phyloP scores from a whole-genome alignment of 108 stramenopile genomes.

The Aureococcus anophagefferens region DNA sequence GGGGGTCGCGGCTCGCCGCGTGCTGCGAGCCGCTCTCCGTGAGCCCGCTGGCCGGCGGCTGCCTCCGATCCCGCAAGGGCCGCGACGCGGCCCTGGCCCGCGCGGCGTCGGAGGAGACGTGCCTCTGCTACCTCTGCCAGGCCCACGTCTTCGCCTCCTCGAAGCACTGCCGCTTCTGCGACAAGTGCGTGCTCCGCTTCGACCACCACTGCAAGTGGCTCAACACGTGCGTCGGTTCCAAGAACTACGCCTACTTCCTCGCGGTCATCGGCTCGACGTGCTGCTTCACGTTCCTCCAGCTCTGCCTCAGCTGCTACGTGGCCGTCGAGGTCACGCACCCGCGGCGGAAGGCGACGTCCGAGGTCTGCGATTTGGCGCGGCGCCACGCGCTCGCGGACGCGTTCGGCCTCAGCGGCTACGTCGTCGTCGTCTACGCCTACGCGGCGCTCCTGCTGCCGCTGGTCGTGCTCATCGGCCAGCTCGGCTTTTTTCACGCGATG shows the following conservation, averaged over 20 bases:
- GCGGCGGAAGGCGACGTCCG: not conserved
- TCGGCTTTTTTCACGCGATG: conserved; percentile 62
- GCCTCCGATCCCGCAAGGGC: conserved; percentile 3
- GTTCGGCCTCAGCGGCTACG: not conserved
- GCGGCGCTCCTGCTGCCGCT: conserved; percentile 39
- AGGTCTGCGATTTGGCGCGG: not conserved
- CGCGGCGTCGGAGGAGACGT: too few species aligned
- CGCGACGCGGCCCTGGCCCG: conserved; percentile 7
- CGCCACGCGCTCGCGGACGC: not conserved
- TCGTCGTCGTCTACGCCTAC: conserved; percentile 36
- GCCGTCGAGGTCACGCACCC: conserved; percentile 36
- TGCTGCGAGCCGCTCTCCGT: too few species aligned
- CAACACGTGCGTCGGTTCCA: conserved; percentile 45
- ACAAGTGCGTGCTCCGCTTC: conserved; percentile 82
- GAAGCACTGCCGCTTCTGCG: conserved; percentile 89
- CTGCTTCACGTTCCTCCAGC: conserved; percentile 33
- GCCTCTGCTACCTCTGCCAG: conserved; percentile 79
- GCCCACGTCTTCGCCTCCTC: conserved; percentile 50
- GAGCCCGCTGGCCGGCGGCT: not conserved
- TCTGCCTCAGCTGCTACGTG: conserved; percentile 22
- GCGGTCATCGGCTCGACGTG: conserved; percentile 46
- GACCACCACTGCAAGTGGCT: conserved; percentile 95
- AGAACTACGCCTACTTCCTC: conserved; percentile 69
- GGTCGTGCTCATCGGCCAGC: conserved; percentile 48
- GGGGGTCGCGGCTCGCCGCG: too few species aligned